These are phyloP conservation scores for Ophiosphaerella narmari DNA, from an alignment of 2,329 filamentous ascomycete genomes.

Conservation along the genomic window DNA sequence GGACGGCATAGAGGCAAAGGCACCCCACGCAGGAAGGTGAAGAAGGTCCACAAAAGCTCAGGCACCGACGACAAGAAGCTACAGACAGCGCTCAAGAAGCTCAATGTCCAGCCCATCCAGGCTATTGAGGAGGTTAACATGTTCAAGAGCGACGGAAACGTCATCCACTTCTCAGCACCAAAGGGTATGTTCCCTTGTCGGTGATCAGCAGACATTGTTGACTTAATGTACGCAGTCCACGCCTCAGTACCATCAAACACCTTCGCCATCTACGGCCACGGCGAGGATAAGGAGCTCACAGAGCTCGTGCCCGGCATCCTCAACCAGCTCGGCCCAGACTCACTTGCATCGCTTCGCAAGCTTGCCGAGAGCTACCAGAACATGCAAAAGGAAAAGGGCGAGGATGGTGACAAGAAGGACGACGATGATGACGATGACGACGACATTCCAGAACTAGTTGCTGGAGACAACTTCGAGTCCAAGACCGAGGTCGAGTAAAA, in stretches of 20 bases:
- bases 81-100: constrained; percentile 95
- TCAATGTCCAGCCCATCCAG: constrained; percentile 99
- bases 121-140: constrained; percentile 99
- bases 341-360: constrained; percentile 95
- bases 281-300: constrained; percentile 99
- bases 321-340: constrained; percentile 99
- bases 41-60: constrained; percentile 92
- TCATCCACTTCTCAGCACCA: constrained; percentile 97
- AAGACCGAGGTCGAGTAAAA: constrained; percentile 80
- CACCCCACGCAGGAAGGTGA: constrained; percentile 95
- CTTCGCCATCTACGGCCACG: constrained; percentile 98
- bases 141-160: constrained; percentile 99
- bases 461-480: constrained; percentile 97
- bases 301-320: constrained; percentile 99
- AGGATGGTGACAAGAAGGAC: constrained; percentile 74
- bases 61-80: constrained; percentile 99
- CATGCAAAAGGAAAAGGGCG: constrained; percentile 90
- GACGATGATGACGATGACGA: constrained; percentile 67
- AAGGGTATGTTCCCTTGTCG: constrained; percentile 70
- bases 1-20: constrained; percentile 78
- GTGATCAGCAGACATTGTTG: constrained; percentile 7
- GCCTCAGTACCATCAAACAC: constrained; percentile 97
- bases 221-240: constrained; percentile 68
- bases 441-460: constrained; percentile 95
- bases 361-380: constrained; percentile 99